phyloP scores from a whole-genome alignment of 257 asterid species.

The Fraxinus pennsylvanica region DNA sequence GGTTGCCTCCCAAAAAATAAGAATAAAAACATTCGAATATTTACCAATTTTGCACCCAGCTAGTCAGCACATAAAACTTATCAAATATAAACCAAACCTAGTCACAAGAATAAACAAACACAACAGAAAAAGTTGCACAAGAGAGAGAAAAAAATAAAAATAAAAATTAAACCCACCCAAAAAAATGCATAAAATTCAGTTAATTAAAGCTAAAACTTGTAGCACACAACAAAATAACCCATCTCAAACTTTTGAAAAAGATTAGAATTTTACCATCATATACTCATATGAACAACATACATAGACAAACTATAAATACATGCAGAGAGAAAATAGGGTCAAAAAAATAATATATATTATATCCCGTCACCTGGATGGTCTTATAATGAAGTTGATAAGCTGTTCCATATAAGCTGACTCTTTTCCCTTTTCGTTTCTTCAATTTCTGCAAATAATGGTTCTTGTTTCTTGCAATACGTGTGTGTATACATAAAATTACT shows the following conservation, averaged over 20 bases:
- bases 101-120: neutral
- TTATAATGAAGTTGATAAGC: slow-evolving; percentile 89
- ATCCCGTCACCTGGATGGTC: slow-evolving; percentile 83
- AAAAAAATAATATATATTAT: neutral
- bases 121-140: neutral
- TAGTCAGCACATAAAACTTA: too few relatives aligned
- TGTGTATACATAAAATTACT: too few relatives aligned
- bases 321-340: neutral
- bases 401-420: slow-evolving; percentile 69
- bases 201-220: too few relatives aligned
- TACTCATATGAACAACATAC: neutral
- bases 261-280: slow-evolving; percentile 17
- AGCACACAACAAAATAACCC: neutral
- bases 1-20: too few relatives aligned
- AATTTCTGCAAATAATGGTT: slow-evolving; percentile 23
- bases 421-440: slow-evolving; percentile 19
- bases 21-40: too few relatives aligned
- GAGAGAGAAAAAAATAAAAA: neutral
- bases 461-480: neutral
- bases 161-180: slow-evolving; percentile 15
- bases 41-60: too few relatives aligned
- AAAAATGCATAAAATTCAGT: neutral
- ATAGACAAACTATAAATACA: neutral
- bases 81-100: too few relatives aligned
- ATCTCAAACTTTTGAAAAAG: slow-evolving; percentile 35